A percentile compares a stretch with the other conserved stretches of the same genome.
Evolutionary conservation across 768 basidiomycete species (phyloP).

Genomic region (Pholiota conissans): DNA sequence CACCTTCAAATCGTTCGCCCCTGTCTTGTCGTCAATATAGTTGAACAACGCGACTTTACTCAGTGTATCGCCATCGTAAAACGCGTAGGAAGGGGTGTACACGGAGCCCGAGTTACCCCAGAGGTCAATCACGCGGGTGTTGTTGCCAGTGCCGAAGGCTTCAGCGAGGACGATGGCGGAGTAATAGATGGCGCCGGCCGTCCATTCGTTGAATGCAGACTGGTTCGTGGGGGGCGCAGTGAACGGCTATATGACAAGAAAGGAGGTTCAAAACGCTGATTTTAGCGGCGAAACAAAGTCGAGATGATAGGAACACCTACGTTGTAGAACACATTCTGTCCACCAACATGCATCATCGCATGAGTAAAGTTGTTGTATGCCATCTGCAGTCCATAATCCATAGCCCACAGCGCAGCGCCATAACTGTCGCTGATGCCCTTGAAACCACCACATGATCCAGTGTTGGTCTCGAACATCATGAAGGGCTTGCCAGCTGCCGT

Average conservation of each 20-base stretch:
- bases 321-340: conserved; percentile 69
- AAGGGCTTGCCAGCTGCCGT: conserved; percentile 44
- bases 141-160: conserved; percentile 63
- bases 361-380: conserved; percentile 57
- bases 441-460: conserved; percentile 70
- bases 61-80: conserved; percentile 70
- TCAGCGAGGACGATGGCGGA: conserved; percentile 71
- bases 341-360: conserved; percentile 61
- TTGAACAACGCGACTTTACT: conserved; percentile 72
- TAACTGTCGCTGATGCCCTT: conserved; percentile 62
- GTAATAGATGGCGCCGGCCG: conserved; percentile 74
- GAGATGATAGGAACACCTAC: conserved; percentile 32
- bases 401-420: conserved; percentile 63
- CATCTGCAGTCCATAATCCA: conserved; percentile 66
- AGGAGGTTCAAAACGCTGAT: background rate
- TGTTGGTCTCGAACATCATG: conserved; percentile 74
- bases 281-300: too few relatives aligned
- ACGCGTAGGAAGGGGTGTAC: conserved; percentile 66
- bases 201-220: conserved; percentile 64
- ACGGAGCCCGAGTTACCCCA: conserved; percentile 47
- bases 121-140: conserved; percentile 68
- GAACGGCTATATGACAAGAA: conserved; percentile 46
- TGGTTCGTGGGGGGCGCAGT: conserved; percentile 59
- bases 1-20: conserved; percentile 45
- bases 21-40: conserved; percentile 61